Conservation (phyloP, 352 stramenopile genomes). For the Phytophthora tentaculata region DNA sequence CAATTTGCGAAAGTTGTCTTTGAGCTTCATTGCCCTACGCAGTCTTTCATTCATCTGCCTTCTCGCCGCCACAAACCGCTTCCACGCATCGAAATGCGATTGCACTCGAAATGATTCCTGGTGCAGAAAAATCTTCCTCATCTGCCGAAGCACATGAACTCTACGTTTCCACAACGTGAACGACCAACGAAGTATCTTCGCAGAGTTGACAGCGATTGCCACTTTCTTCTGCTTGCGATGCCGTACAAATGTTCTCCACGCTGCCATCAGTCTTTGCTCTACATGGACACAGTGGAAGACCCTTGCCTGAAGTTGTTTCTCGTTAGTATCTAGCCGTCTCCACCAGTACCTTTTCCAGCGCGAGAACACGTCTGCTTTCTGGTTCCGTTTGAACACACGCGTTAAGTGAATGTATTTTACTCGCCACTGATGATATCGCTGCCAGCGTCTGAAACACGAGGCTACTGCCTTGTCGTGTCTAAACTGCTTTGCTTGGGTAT, state of each 20-base stretch:
- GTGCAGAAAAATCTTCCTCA: slow-evolving; percentile 44
- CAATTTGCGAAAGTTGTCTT: slow-evolving; percentile 22
- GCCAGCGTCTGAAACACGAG: slow-evolving; percentile 32
- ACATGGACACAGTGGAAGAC: slow-evolving; percentile 28
- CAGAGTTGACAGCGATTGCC: slow-evolving; percentile 11
- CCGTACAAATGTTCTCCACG: slow-evolving; percentile 14
- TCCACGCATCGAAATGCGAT: slow-evolving; percentile 60
- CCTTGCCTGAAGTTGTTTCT: slow-evolving; percentile 29
- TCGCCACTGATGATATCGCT: slow-evolving; percentile 33
- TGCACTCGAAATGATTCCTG: slow-evolving; percentile 43
- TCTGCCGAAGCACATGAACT: slow-evolving; percentile 38
- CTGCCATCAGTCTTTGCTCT: slow-evolving; percentile 15
- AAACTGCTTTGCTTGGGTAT: slow-evolving; percentile 5
- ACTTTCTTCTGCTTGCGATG: slow-evolving; percentile 14
- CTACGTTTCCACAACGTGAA: slow-evolving; percentile 36
- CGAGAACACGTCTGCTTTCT: slow-evolving; percentile 33
- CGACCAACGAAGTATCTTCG: slow-evolving; percentile 3
- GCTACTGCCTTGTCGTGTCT: not conserved
- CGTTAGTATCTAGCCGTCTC: slow-evolving; percentile 2
- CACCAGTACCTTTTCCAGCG: slow-evolving; percentile 41
- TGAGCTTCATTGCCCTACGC: slow-evolving; percentile 36
- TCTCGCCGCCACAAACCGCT: slow-evolving; percentile 31
- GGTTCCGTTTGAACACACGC: slow-evolving; percentile 32
- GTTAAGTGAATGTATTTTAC: slow-evolving; percentile 33
- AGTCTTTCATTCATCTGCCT: slow-evolving; percentile 39